Evolutionary conservation across 2,329 filamentous ascomycete genomes (phyloP), one percentile per base, ranked within the genome.

Genomic region (Stagonosporopsis cucurbitacearum): DNA sequence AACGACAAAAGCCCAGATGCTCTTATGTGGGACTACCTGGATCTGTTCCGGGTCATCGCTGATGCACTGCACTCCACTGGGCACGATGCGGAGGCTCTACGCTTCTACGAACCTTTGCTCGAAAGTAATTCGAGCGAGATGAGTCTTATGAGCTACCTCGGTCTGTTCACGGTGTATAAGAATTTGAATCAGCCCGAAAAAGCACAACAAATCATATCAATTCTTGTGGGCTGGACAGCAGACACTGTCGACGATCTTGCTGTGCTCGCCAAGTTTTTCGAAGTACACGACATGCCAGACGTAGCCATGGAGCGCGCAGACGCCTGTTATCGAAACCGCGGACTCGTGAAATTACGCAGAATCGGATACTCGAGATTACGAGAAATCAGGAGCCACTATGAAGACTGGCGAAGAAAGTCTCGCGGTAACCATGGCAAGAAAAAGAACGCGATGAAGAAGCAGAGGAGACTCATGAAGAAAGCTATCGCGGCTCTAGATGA

Each of bases 201-300:
- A 33, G 92, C 93, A 0, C 88, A 94, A 67, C 86, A 90, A 60
- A 90, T 86, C 69, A 95, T 93, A 66, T 83, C 91, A 22, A 85
- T 85, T 2, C 86, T 93, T 11, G 86, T 92, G 33, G 86, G 91
- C 47, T 83, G 86, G 56, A 89, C 96, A 59, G 80, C 87, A 40
- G 81, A 86, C 36, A 87, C 89, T 54, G 86, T 94, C 43, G 88
- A 92, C 59, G 90, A 91, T 35, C 88, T 91, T 35, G 86, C 90
- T 26, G 86, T 91, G 65, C 81, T 97, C 9, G 91, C 91, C 12
- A 92, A 90, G 66, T 86, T 97, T 74, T 96, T 96, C 68, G 91
- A 96, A 71, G 71, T 73, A 58, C 60, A 86, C 83, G 60, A 84
- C 84, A 40, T 87, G 87, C 59, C 86, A 88, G 76, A 86, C 84